Evolutionary conservation across 306 rosid genomes (phyloP).

Genomic region (Geum urbanum): DNA sequence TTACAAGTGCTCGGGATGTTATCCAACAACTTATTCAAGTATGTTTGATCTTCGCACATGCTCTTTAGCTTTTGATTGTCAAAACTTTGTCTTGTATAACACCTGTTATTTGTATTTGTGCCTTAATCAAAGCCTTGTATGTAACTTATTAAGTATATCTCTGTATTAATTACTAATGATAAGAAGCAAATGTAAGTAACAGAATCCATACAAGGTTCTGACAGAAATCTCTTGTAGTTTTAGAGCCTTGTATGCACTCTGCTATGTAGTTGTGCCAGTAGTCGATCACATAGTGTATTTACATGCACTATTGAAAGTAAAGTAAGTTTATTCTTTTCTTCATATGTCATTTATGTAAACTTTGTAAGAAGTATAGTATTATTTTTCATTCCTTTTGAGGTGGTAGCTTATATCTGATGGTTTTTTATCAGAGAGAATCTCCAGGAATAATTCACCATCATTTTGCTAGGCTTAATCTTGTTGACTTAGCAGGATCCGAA

Average conservation of each 20-base stretch:
- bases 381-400: conserved; percentile 19
- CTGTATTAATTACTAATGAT: neutral
- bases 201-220: neutral
- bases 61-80: neutral
- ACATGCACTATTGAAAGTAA: conserved; percentile 92
- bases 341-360: neutral
- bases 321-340: conserved; percentile 38
- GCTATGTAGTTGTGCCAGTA: conserved; percentile 65
- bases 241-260: neutral
- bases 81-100: neutral
- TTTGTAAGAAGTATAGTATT: neutral
- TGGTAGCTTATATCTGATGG: conserved; percentile 19
- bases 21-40: conserved; percentile 87
- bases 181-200: neutral
- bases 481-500: conserved; percentile 99
- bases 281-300: conserved; percentile 98
- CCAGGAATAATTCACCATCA: conserved; percentile 94
- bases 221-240: too few species aligned
- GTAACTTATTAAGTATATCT: neutral
- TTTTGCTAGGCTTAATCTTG: conserved; percentile 92
- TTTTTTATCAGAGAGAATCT: conserved; percentile 79
- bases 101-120: neutral
- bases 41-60: conserved; percentile 18
- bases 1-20: conserved; percentile 83
- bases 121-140: neutral